Conservation (phyloP, 352 stramenopile genomes). For the Phytopythium delawarense region DNA sequence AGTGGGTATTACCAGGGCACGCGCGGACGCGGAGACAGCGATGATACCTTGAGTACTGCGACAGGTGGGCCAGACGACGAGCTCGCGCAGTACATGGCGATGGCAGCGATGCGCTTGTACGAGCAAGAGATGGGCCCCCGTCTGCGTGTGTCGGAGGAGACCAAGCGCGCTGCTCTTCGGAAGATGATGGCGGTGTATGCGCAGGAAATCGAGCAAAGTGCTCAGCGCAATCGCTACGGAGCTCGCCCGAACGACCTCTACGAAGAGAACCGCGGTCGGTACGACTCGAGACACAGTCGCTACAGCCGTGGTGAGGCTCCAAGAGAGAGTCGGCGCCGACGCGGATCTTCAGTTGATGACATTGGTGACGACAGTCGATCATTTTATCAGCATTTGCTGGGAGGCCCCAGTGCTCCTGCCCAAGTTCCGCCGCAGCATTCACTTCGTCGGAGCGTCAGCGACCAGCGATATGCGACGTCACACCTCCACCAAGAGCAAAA, state of each 20-base stretch:
- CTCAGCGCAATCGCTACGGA: constrained; percentile 4
- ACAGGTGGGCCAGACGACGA: constrained; percentile 16
- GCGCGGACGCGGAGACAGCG: constrained; percentile 1
- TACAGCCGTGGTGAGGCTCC: constrained; percentile 10
- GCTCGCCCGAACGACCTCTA: background rate
- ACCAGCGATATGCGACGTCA: constrained; percentile 2
- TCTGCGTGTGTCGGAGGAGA: constrained; percentile 50
- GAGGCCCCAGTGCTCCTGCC: background rate
- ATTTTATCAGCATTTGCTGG: constrained; percentile 5
- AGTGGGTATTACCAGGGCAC: background rate
- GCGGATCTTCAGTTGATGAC: constrained; percentile 5
- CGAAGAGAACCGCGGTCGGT: background rate
- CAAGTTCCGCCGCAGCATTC: background rate
- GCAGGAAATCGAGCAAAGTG: constrained; percentile 45
- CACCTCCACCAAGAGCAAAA: background rate
- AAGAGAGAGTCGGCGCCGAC: constrained; percentile 1
- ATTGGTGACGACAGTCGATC: constrained; percentile 7
- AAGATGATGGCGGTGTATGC: constrained; percentile 82
- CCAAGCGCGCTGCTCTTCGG: constrained; percentile 43
- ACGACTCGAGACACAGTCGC: constrained; percentile 4
- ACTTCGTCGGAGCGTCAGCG: constrained; percentile 11
- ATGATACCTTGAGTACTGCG: background rate
- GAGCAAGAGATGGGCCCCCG: constrained; percentile 51
- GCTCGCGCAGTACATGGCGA: constrained; percentile 56
- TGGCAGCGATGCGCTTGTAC: constrained; percentile 76